These are phyloP conservation scores for Coprinopsis strossmayeri DNA, from an alignment of 768 basidiomycete species.

Conservation along the genomic window DNA sequence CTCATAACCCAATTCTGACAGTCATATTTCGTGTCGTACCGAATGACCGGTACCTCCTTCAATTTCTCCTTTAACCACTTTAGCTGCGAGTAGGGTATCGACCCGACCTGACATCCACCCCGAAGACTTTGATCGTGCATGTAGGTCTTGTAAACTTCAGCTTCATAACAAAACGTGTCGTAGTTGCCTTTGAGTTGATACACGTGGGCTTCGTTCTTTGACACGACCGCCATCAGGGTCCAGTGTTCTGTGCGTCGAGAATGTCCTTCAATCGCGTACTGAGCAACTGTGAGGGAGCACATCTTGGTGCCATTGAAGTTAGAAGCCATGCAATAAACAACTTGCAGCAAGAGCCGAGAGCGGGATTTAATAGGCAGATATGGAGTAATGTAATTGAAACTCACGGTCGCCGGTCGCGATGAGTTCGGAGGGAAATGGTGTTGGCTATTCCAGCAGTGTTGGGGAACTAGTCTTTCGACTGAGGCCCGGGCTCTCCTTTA, in stretches of 20 bases:
- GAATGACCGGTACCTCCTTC: constrained; percentile 15
- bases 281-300: constrained; percentile 21
- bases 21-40: constrained; percentile 19
- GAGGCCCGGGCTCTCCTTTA: too few relatives aligned
- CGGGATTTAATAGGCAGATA: too few relatives aligned
- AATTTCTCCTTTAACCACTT: constrained; percentile 18
- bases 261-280: constrained; percentile 19
- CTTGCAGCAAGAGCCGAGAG: too few relatives aligned
- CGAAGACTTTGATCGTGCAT: constrained; percentile 12
- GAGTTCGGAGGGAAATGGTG: too few relatives aligned
- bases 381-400: too few relatives aligned
- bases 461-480: too few relatives aligned
- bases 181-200: constrained; percentile 21
- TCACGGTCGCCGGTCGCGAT: too few relatives aligned
- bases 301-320: neutral
- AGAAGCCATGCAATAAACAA: neutral
- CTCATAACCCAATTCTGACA: constrained; percentile 23
- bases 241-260: constrained; percentile 23
- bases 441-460: too few relatives aligned
- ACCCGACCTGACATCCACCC: constrained; percentile 22
- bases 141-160: constrained; percentile 11
- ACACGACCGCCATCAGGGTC: constrained; percentile 17
- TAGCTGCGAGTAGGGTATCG: constrained; percentile 13
- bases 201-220: constrained; percentile 14
- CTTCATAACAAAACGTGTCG: constrained; percentile 18